phyloP scores from a whole-genome alignment of 2,329 filamentous ascomycete species.

The Colletotrichum sp. region DNA sequence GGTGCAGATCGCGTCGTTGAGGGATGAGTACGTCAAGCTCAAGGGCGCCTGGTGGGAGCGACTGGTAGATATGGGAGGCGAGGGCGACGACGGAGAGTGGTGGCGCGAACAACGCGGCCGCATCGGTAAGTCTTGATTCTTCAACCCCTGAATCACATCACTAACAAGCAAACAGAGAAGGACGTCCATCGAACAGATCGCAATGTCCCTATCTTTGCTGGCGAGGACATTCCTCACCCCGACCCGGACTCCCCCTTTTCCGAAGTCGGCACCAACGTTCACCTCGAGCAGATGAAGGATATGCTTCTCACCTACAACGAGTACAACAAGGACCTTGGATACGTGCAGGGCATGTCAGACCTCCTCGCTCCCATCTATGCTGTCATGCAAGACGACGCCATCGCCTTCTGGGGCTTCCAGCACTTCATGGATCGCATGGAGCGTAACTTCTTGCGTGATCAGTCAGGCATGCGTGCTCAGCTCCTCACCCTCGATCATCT shows the following conservation, averaged over 20 bases:
- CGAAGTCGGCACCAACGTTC: conserved; percentile 91
- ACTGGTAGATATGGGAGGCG: conserved; percentile 80
- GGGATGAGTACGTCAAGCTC: conserved; percentile 92
- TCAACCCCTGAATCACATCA: neutral
- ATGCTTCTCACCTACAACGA: conserved; percentile 99
- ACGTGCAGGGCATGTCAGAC: conserved; percentile 99
- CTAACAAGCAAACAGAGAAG: conserved; percentile 71
- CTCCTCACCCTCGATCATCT: conserved; percentile 91
- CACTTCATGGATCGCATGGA: conserved; percentile 99
- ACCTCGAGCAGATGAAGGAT: conserved; percentile 98
- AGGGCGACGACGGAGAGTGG: conserved; percentile 86
- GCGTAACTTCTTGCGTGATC: conserved; percentile 92
- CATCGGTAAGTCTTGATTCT: conserved; percentile 73
- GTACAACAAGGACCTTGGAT: conserved; percentile 93
- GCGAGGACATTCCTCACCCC: conserved; percentile 95
- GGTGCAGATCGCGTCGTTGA: conserved; percentile 80
- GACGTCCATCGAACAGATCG: conserved; percentile 98
- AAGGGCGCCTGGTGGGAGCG: conserved; percentile 98
- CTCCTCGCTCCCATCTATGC: conserved; percentile 95
- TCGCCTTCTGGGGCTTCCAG: conserved; percentile 97
- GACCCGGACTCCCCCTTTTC: conserved; percentile 96
- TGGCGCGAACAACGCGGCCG: conserved; percentile 94
- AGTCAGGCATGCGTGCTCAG: conserved; percentile 94
- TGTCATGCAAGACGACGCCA: conserved; percentile 94
- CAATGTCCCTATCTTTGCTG: conserved; percentile 91